Conservation (phyloP, 495 filamentous ascomycete genomes). For the Penicillium bovifimosum region DNA sequence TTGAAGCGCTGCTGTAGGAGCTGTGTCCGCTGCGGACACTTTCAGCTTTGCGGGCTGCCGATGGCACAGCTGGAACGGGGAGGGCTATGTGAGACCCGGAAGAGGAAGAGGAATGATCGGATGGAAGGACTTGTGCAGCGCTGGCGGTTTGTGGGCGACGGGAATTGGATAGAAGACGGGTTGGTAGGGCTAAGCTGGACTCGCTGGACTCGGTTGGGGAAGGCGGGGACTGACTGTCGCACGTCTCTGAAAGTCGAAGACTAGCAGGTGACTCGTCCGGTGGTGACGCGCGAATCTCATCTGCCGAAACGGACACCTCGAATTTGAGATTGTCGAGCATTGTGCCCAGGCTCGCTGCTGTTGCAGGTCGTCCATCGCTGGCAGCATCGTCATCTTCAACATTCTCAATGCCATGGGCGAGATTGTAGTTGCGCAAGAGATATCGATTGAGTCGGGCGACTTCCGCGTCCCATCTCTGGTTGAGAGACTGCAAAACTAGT, state of each 20-base stretch:
- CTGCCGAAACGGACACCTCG: conserved; percentile 34
- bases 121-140: conserved; percentile 18
- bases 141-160: conserved; percentile 26
- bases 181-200: background rate
- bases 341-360: conserved; percentile 35
- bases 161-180: conserved; percentile 7
- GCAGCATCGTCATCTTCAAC: conserved; percentile 24
- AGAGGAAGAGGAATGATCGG: conserved; percentile 22
- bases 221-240: background rate
- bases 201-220: background rate
- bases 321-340: conserved; percentile 40
- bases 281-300: conserved; percentile 25
- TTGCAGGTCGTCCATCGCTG: conserved; percentile 36
- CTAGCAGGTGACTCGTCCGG: conserved; percentile 14
- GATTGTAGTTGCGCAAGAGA: conserved; percentile 56
- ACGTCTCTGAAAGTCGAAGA: background rate
- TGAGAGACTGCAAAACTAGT: conserved; percentile 49
- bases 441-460: conserved; percentile 51
- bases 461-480: conserved; percentile 59
- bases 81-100: conserved; percentile 28
- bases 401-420: conserved; percentile 42
- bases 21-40: conserved; percentile 41
- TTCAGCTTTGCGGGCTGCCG: conserved; percentile 26
- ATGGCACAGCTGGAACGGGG: conserved; percentile 34
- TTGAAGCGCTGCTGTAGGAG: conserved; percentile 36